Evolutionary conservation across 192 early-diverging fungal species (phyloP).

Genomic region (Backusella parvicylindrica): DNA sequence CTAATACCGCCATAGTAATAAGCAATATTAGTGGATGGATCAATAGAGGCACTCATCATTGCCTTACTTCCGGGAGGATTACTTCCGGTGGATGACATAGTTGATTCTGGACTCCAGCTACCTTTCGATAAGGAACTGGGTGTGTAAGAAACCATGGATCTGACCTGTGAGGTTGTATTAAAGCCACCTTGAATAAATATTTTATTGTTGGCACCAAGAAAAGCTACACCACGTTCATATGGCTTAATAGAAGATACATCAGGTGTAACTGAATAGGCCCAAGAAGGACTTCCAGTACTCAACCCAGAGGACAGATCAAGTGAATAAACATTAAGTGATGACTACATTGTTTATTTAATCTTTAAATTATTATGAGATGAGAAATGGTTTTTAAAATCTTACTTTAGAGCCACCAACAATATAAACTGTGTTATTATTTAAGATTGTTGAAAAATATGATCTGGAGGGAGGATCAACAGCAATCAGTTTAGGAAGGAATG

Average conservation of each 20-base stretch:
- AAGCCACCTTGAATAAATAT: not conserved
- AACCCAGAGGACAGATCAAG: not conserved
- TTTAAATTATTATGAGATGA: not conserved
- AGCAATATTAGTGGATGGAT: not conserved
- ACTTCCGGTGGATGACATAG: not conserved
- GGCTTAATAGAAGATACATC: not conserved
- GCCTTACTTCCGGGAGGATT: not conserved
- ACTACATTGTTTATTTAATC: not conserved
- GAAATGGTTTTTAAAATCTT: not conserved
- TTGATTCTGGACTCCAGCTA: not conserved
- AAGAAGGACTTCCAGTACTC: not conserved
- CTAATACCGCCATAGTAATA: conserved; percentile 9
- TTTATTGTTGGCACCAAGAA: not conserved
- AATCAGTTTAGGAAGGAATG: not conserved
- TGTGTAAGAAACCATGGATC: not conserved
- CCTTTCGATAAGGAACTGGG: not conserved
- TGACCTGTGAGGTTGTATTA: not conserved
- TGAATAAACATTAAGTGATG: not conserved
- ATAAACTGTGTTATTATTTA: not conserved
- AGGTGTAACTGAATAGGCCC: not conserved
- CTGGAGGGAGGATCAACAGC: not conserved
- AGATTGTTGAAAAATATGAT: not conserved
- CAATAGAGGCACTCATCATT: not conserved
- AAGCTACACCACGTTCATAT: not conserved
- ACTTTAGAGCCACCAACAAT: not conserved